Base-by-base conservation (phyloP, 208 protist species). In the Balamuthia mandrillaris region DNA sequence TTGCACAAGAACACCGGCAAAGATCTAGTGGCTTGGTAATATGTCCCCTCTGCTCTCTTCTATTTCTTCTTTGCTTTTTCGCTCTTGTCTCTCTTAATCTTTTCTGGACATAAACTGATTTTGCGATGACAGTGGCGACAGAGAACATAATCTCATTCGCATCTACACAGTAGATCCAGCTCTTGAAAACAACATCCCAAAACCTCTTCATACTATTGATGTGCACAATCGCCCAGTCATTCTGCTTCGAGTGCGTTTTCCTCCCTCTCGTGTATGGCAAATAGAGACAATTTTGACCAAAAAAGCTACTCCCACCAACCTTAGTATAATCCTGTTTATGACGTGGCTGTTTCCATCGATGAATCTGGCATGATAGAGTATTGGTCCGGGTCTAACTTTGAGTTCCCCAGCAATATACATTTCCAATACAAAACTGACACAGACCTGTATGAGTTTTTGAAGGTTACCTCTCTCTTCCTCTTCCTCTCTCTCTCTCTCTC, bases 391-490 rank as follows among this genome's bases (percentile, higher is more conserved):
- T 51, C 42, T 24, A 51, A 66, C n/a, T n/a, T 90, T 6, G 42
- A 51, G 9, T 88, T 88, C 54, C 47, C 82, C 58, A 16, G 31
- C 9, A 16, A 49, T 29, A 75, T 94, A 3, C 4, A 33, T 9
- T 96, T 94, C 65, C 44, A 24, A 12, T 92, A 86, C 52, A 97
- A 97, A 63, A 84, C 85, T 9, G 93, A 96, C 21, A 97, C 95
- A 0, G 90, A 96, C 88, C 90, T 97, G 14, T 97, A 89, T 68
- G 90, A 92, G 39, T 83, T 97, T 31, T 84, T 90, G 5, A 96
- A 93, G 84, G 74, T n/a, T 49, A 70, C 31, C 84, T 21, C 27
- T 10, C 47, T 63, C 41, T 24, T 52, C 14, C 27, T 85, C 7
- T 70, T 86, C 49, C 24, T n/a, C 18, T 70, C 16, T n/a, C 18